Conservation (phyloP, 306 rosid species). For the Pterocarpus macrocarpus region DNA sequence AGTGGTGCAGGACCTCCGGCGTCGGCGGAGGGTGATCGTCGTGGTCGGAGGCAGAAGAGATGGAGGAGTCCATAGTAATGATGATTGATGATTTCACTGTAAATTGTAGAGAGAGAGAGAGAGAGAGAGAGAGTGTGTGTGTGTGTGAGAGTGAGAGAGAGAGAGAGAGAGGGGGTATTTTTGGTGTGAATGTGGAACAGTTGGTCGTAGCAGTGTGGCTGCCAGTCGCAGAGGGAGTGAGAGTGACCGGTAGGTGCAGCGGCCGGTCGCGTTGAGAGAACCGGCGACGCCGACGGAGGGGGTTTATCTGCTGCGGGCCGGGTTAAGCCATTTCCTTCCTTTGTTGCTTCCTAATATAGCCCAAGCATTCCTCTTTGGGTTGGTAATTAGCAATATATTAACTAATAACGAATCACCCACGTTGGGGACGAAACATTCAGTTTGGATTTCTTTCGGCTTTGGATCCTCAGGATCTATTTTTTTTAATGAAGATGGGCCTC, state of each 20-base stretch:
- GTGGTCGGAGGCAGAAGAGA: constrained; percentile 35
- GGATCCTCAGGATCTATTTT: too few species aligned
- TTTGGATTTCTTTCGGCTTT: too few species aligned
- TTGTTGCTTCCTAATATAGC: background rate
- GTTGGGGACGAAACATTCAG: too few species aligned
- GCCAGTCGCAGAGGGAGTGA: constrained; percentile 39
- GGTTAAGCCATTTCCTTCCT: background rate
- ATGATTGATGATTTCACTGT: background rate
- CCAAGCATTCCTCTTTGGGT: background rate
- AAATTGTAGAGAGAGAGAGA: constrained; percentile 4
- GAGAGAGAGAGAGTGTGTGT: background rate
- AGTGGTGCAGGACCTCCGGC: constrained; percentile 36
- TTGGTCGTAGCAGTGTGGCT: constrained; percentile 14
- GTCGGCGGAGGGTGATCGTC: constrained; percentile 35
- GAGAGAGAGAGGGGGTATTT: background rate
- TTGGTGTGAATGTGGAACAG: background rate
- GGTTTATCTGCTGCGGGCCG: background rate
- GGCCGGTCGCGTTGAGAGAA: constrained; percentile 11
- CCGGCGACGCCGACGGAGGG: background rate
- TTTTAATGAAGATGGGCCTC: too few species aligned
- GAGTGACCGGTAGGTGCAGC: constrained; percentile 58
- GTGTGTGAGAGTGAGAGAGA: background rate
- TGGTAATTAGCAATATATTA: too few species aligned
- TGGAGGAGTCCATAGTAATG: constrained; percentile 29
- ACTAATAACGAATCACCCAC: too few species aligned